Base-by-base conservation (phyloP, 805 yeast genomes). In the Wickerhamomyces strasburgensis region DNA sequence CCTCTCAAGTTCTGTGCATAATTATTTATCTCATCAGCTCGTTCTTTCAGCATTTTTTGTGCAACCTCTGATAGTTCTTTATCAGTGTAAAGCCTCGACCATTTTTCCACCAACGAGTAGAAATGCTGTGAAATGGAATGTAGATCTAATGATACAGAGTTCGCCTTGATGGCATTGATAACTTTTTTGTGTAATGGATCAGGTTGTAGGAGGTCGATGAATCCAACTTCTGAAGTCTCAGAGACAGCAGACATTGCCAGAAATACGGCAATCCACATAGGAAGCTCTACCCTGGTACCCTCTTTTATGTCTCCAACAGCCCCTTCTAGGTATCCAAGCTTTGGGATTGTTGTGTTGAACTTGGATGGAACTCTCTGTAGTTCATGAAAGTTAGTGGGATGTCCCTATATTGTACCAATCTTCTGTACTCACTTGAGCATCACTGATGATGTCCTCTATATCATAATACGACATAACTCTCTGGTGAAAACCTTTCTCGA, bases 221-320 rank as follows among this genome's bases (percentile, higher is more conserved):
- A 84, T 5, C 83, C 75, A 5, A 55, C 47, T 13, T 55, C 45
- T 60, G 64, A 30, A 10, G 42, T 26, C 45, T 56, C 49, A 27
- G 47, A 53, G 23, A 38, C 51, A 42, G 68, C 51, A 47, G 60
- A 49, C 14, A 73, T 64, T 0, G 95, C 95, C 23, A 89, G 62
- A 2, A 83, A 73, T 40, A 80, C 80, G 0, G 96, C 94, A 28
- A 90, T 61, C 98, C 98, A 90, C 19, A 88, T 58, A 0, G 98
- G 98, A 17, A 90, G 66, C 40, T 84, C 89, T 3, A 87, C 51
- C 50, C 78, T 78, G 3, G 88, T 68, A 24, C 77, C 79, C 48
- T 75, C 69, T 37, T 64, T 60, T 21, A 81, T 65, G 42, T 62
- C 70, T 1, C 83, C 85, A 1, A 87, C 84, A 42, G 81, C 76